Evolutionary conservation across 169 alveolate species (phyloP).

Genomic region (Plasmodium reichenowi): DNA sequence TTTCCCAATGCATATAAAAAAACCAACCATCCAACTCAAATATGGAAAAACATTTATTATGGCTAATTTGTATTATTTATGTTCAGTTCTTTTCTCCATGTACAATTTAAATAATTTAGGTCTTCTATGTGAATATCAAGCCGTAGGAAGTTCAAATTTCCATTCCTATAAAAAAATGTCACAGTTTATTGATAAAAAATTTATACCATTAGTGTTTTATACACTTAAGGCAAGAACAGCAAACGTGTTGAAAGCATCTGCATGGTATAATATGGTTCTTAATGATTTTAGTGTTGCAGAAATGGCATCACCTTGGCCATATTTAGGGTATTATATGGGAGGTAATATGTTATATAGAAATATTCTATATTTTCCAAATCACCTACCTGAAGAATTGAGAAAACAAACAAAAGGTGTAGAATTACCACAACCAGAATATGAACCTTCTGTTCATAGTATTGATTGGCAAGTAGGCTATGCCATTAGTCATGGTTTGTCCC

Average conservation of each 20-base stretch:
- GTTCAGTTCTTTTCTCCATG: conserved; percentile 20
- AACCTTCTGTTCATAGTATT: conserved; percentile 14
- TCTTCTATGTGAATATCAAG: conserved; percentile 52
- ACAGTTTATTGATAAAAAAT: conserved; percentile 48
- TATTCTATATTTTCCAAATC: conserved; percentile 28
- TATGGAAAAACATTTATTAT: conserved; percentile 67
- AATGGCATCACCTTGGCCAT: background rate
- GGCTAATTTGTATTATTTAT: conserved; percentile 43
- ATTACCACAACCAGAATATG: background rate
- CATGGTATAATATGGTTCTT: background rate
- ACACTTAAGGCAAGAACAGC: background rate
- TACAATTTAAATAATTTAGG: conserved; percentile 47
- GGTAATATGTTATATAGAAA: conserved; percentile 20
- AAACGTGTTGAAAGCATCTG: background rate
- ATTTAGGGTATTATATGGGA: background rate
- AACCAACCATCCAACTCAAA: conserved; percentile 39
- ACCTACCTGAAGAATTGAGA: conserved; percentile 17
- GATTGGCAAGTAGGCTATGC: background rate
- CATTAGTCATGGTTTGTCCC: conserved; percentile 17
- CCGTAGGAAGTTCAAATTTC: conserved; percentile 24
- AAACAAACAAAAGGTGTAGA: conserved; percentile 21
- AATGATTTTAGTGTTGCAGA: background rate
- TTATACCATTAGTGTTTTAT: conserved; percentile 5
- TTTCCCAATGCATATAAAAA: conserved; percentile 58
- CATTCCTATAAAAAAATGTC: conserved; percentile 24